These are phyloP conservation scores for Microdochium trichocladiopsis DNA, from an alignment of 2,329 filamentous ascomycete species.

Conservation along the genomic window DNA sequence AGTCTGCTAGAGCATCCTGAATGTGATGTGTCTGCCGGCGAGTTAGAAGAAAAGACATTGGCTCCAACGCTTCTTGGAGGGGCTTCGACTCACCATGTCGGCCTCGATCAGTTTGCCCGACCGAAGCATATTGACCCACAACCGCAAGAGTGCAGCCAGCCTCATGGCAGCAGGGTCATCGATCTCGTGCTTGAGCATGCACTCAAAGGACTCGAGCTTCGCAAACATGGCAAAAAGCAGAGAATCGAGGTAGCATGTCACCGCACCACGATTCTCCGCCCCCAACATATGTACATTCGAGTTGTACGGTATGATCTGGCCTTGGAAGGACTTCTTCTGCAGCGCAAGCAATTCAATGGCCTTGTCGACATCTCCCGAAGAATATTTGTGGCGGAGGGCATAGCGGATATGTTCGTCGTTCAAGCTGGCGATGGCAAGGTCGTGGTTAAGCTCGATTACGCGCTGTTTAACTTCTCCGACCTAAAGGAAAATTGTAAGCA, in stretches of 20 bases:
- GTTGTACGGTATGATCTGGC: conserved; percentile 69
- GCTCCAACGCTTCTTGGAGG: no score
- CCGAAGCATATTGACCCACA: conserved; percentile 92
- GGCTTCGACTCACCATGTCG: conserved; percentile 62
- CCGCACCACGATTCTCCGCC: conserved; percentile 75
- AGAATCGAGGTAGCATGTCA: conserved; percentile 93
- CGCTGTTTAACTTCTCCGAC: conserved; percentile 23
- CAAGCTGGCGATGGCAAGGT: conserved; percentile 35
- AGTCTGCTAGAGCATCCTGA: conserved; percentile 74
- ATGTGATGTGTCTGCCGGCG: conserved; percentile 56
- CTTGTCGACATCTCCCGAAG: conserved; percentile 63
- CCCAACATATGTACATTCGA: conserved; percentile 68
- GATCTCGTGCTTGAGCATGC: conserved; percentile 77
- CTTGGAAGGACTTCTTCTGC: conserved; percentile 74
- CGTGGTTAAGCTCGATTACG: conserved; percentile 17
- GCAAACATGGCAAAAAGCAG: conserved; percentile 95
- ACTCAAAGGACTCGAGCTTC: conserved; percentile 82
- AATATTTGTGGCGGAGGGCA: conserved; percentile 53
- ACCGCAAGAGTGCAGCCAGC: conserved; percentile 68
- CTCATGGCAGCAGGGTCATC: conserved; percentile 64
- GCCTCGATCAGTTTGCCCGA: conserved; percentile 77
- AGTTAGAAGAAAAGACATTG: background rate
- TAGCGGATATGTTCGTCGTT: conserved; percentile 50
- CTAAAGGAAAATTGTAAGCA: conserved; percentile 8
- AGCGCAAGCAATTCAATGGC: conserved; percentile 72